Conservation (phyloP, 2,329 filamentous ascomycete species). For the Ophiocordyceps unilateralis region DNA sequence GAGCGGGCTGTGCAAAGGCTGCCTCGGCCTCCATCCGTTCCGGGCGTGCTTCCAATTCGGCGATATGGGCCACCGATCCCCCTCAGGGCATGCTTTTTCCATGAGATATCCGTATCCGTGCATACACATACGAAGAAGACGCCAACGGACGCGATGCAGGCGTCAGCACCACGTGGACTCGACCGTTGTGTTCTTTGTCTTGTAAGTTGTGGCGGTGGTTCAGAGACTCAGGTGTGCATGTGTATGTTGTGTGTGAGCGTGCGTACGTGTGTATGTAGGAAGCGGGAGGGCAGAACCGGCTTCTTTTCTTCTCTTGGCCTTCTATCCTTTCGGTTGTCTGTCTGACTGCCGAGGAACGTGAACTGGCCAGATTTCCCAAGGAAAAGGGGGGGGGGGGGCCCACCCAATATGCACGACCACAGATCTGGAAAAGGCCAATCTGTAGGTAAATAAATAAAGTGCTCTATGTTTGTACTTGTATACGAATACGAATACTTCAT, state of each 20-base stretch:
- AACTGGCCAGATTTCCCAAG: background rate
- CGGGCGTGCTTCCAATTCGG: conserved; percentile 1
- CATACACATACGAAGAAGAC: too few relatives aligned
- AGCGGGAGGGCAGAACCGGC: background rate
- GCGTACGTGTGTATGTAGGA: too few relatives aligned
- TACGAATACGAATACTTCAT: too few relatives aligned
- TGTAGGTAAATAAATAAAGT: conserved; percentile 1
- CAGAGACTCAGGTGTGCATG: background rate
- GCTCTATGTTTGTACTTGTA: background rate
- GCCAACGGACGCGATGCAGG: background rate
- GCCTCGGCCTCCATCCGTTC: background rate
- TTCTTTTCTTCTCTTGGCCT: background rate
- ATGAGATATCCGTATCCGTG: too few relatives aligned
- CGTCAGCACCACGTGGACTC: conserved; percentile 1
- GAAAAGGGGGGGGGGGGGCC: background rate
- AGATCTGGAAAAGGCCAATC: conserved; percentile 3
- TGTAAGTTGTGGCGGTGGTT: background rate
- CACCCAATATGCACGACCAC: conserved; percentile 2
- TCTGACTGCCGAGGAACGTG: background rate
- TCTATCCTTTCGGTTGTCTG: background rate
- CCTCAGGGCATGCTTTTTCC: background rate
- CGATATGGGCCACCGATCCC: background rate
- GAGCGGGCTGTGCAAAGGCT: background rate
- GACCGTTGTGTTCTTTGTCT: background rate
- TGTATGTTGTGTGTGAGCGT: too few relatives aligned